Base-by-base conservation (phyloP, 495 filamentous ascomycete species). In the Penicillium desertorum region DNA sequence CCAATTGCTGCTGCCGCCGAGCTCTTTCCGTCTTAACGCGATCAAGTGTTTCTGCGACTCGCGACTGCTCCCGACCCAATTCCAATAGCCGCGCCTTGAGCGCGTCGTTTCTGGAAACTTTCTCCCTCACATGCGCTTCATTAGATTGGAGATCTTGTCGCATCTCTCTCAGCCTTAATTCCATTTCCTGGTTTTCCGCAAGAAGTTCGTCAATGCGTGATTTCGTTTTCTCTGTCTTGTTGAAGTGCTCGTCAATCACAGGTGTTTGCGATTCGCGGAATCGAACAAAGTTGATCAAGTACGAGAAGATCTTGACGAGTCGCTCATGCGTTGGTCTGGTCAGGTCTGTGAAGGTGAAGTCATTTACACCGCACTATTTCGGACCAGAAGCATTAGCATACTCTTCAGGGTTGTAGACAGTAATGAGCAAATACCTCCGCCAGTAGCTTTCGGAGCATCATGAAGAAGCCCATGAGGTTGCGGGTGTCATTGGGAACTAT, bases 201-300 rank as follows among this genome's bases (percentile, higher is more conserved):
- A 88, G 90, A 11, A 97, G 81, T n/a, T 85, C 79, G 72, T 96
- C 91, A 65, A 98, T 96, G 58, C 86, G 84, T 52, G 85, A 75
- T 72, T 96, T 96, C 0, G 88, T 91, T 57, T 80, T 83, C 69
- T 98, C 91, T 17, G 89, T 81, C 62, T 89, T 90, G 77, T 95
- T 91, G 76, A 91, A 93, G 71, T 98, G 90, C 67, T 92, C 87
- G 62, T 94, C 90, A 46, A 97, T 96, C 3, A 91, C 82, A 14
- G 77, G 73, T 7, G 88, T 90, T 73, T 96, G 92, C 54, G 86
- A 89, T 75, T 96, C 92, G 59, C 95, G 89, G 74, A 97, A 98
- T 47, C 94, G 84, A 49, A 96, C 91, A 73, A 98, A 98, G 74
- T 98, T 98, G 74, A 98, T 98, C 51, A 98, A 79, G 67, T 96